phyloP scores from a whole-genome alignment of 345 rosid genomes.

The Citrus cavaleriei region DNA sequence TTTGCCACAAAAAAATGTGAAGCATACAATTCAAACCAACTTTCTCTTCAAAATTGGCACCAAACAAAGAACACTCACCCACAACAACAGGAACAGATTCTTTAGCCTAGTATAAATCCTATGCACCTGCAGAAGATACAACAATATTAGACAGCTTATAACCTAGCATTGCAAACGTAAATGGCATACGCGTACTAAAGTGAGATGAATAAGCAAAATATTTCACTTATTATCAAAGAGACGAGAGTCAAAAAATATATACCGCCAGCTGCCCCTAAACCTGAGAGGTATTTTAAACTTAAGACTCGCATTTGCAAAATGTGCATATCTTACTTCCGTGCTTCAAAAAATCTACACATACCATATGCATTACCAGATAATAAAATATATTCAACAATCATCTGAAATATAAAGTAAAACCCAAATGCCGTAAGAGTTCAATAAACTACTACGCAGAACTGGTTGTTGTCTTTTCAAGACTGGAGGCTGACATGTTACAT shows the following conservation, averaged over 20 bases:
- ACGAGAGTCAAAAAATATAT: background rate
- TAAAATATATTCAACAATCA: background rate
- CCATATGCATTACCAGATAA: background rate
- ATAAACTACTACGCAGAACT: background rate
- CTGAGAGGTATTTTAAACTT: background rate
- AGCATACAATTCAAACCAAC: background rate
- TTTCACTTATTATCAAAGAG: background rate
- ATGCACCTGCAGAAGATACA: slow-evolving; percentile 4
- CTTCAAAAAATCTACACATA: background rate
- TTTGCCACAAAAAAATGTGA: background rate
- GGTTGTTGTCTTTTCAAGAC: background rate
- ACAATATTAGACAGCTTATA: background rate
- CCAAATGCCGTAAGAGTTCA: background rate
- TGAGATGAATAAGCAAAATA: background rate
- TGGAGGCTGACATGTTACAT: background rate
- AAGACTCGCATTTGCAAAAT: background rate
- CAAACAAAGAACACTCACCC: slow-evolving; percentile 1
- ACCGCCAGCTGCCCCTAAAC: background rate
- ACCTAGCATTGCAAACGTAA: background rate
- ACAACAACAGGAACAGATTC: background rate
- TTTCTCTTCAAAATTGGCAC: slow-evolving; percentile 1
- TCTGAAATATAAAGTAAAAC: background rate
- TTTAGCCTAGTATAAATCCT: background rate
- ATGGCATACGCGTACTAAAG: background rate
- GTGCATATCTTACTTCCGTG: background rate